Evolutionary conservation across 1,284 basidiomycete species (phyloP), one percentile per base, ranked within the genome.

Genomic region (Papiliotrema laurentii): DNA sequence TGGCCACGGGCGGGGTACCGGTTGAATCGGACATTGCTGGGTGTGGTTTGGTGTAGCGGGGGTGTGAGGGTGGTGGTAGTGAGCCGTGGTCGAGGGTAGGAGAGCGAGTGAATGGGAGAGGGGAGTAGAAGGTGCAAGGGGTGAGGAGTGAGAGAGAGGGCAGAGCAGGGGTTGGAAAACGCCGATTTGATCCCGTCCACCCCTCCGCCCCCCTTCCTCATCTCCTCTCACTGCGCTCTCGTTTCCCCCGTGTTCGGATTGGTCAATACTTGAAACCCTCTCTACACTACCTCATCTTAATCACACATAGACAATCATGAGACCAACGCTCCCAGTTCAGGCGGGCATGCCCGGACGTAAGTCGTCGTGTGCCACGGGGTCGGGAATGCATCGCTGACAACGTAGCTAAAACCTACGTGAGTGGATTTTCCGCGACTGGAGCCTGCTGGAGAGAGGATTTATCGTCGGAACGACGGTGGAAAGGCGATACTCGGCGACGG

Each of bases 291-390:
- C n/a, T n/a, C n/a, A n/a, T n/a, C n/a, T n/a, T 31, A 24, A 9
- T 9, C n/a, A 41, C 25, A 16, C 14, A 26, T 27, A 13, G 18
- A 3, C 35, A 39, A 38, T n/a, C 16, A 46, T 46, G 45, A 46
- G 45, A 34, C 45, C 45, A 10, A 38, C 45, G 21, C 39, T 30
- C 14, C 18, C 25, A 31, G 37, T 27, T 21, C 35, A 46, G 35
- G 25, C 35, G 5, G 45, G 45, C 13, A 46, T 46, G 45, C 45
- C 45, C 5, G 36, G 35, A 30, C 35, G 45, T 46, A 26, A 46
- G 45, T 46, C 36, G 40, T 47, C 22, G n/a, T 31, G 14, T 24
- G 4, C 3, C 6, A n/a, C 16, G 22, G 45, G 5, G 26, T n/a
- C 31, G 24, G 22, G 18, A 14, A 19, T 33, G 11, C 18, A 16